Percentiles rank a stretch among this genome's conserved stretches.
phyloP scores from a whole-genome alignment of 371 early-diverging fungal genomes.

The Mortierella sp. region DNA sequence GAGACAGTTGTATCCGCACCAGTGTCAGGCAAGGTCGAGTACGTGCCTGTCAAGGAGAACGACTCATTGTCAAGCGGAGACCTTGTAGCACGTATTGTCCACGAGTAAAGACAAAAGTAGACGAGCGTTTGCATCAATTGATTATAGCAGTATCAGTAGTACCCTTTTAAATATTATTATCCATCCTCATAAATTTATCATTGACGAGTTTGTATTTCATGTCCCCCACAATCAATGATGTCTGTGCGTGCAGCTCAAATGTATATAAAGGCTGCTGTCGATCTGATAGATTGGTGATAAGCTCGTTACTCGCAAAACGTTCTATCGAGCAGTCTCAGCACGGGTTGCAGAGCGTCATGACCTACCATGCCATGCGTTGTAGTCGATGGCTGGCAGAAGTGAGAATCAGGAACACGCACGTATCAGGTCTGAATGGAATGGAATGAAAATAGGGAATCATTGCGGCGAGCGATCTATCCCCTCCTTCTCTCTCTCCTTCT shows the following conservation, averaged over 20 bases:
- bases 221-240: too few relatives aligned
- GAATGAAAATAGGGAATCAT: slow-evolving; percentile 13
- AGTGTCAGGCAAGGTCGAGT: slow-evolving; percentile 81
- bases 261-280: too few relatives aligned
- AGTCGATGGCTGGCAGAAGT: background rate
- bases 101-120: slow-evolving; percentile 49
- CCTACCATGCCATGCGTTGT: background rate
- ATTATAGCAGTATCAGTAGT: background rate
- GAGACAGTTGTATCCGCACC: slow-evolving; percentile 93
- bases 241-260: too few relatives aligned
- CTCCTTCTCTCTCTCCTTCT: background rate
- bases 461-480: background rate
- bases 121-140: background rate
- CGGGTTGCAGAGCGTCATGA: background rate
- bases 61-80: slow-evolving; percentile 89
- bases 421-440: slow-evolving; percentile 9
- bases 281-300: too few relatives aligned
- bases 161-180: background rate
- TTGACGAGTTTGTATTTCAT: background rate
- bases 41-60: slow-evolving; percentile 76
- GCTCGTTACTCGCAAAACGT: too few relatives aligned
- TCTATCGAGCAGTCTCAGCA: background rate
- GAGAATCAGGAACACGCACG: slow-evolving; percentile 8
- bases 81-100: slow-evolving; percentile 76
- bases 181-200: background rate